Conservation (phyloP, 78 protist genomes). For the Mastigamoeba balamuthi region DNA sequence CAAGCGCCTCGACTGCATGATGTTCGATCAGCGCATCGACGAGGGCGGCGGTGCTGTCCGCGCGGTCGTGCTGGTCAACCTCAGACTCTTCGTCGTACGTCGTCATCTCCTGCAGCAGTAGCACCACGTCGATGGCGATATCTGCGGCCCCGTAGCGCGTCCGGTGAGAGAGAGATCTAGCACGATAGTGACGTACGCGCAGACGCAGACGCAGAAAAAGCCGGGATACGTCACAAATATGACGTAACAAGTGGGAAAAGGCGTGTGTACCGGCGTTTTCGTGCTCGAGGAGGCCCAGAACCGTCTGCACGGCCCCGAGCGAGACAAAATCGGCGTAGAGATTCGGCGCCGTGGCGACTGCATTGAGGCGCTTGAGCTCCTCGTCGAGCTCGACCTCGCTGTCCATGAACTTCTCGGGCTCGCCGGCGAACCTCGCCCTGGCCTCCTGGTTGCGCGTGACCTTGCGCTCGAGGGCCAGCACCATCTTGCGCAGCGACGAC, state of each 20-base stretch:
- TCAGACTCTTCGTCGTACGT: slow-evolving; percentile 2
- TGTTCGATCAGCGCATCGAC: background rate
- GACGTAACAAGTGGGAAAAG: too few relatives aligned
- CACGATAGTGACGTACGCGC: too few relatives aligned
- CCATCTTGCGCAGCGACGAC: slow-evolving; percentile 22
- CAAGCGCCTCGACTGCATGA: too few relatives aligned
- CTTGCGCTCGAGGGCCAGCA: slow-evolving; percentile 41
- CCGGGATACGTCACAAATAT: too few relatives aligned
- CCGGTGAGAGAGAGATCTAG: too few relatives aligned
- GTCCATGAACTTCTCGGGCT: slow-evolving; percentile 48
- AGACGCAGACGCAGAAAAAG: too few relatives aligned
- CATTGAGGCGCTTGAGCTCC: slow-evolving; percentile 30
- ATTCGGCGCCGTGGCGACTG: slow-evolving; percentile 2
- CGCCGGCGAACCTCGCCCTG: slow-evolving; percentile 12
- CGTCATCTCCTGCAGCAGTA: slow-evolving; percentile 24
- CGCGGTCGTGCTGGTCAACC: too few relatives aligned
- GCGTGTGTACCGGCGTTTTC: slow-evolving; percentile 17
- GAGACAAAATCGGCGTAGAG: slow-evolving; percentile 12
- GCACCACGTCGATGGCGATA: slow-evolving; percentile 10
- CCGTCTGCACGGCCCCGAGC: slow-evolving; percentile 16
- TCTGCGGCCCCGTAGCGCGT: background rate
- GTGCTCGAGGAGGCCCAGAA: slow-evolving; percentile 37
- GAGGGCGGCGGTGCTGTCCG: background rate
- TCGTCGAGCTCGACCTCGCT: slow-evolving; percentile 49
- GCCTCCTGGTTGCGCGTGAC: slow-evolving; percentile 8